Percentiles rank a stretch among this genome's conserved stretches.
Conservation (phyloP, 2,329 filamentous ascomycete species). For the Aspergillus sp. region DNA sequence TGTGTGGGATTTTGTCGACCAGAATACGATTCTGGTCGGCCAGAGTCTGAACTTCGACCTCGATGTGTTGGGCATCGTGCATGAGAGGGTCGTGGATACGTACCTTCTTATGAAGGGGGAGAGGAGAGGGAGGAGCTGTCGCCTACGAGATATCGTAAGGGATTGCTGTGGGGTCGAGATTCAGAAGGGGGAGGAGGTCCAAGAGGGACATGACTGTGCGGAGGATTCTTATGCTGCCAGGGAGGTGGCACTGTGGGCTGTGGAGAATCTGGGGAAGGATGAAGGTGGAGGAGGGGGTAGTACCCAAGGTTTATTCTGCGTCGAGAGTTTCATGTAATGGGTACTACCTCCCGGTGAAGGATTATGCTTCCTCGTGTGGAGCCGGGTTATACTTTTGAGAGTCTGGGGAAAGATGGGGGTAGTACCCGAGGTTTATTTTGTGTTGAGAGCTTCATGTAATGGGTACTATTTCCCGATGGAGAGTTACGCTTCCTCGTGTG, state of each 20-base stretch:
- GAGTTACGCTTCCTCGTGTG: no score
- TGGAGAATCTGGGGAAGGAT: background rate
- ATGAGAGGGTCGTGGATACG: background rate
- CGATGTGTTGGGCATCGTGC: background rate
- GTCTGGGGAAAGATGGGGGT: background rate
- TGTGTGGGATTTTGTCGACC: background rate
- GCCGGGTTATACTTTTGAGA: background rate
- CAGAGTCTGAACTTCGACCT: background rate
- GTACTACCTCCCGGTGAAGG: no score
- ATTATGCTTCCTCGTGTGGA: no score
- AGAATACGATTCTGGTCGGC: background rate
- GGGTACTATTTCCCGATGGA: no score
- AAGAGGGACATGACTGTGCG: background rate
- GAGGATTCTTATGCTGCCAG: constrained; percentile 3
- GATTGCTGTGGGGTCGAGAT: background rate
- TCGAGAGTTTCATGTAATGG: no score
- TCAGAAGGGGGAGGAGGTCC: background rate
- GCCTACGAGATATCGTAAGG: background rate
- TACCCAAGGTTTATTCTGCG: no score
- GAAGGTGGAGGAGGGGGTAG: no score
- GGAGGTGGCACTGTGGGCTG: background rate
- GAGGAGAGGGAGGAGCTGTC: background rate
- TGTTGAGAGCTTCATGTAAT: no score
- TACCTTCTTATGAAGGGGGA: background rate
- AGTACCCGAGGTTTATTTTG: no score